A percentile compares a stretch with the other conserved stretches of the same genome.
Evolutionary conservation across 148 eudicot genomes (phyloP).

Genomic region (Linanthus parryae): DNA sequence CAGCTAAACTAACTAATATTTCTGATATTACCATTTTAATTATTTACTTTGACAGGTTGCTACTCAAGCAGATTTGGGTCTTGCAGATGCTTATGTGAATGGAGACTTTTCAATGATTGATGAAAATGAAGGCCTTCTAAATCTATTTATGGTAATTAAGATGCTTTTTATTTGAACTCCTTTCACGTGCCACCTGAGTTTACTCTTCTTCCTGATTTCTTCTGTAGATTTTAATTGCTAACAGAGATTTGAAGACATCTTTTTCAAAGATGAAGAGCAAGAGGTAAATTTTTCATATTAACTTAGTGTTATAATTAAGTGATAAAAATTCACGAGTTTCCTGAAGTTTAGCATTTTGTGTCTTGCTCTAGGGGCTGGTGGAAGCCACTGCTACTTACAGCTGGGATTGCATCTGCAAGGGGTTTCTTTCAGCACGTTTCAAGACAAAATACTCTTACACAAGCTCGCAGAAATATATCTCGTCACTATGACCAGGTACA

Average conservation of each 20-base stretch:
- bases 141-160: slow-evolving; percentile 66
- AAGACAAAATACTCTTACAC: slow-evolving; percentile 64
- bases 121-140: slow-evolving; percentile 66
- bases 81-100: slow-evolving; percentile 92
- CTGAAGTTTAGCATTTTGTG: too few species aligned
- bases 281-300: slow-evolving; percentile 30
- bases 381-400: slow-evolving; percentile 78
- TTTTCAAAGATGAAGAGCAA: slow-evolving; percentile 23
- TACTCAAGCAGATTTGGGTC: slow-evolving; percentile 84
- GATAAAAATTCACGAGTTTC: neutral
- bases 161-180: neutral
- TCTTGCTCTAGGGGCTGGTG: slow-evolving; percentile 82
- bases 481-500: slow-evolving; percentile 89
- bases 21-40: slow-evolving; percentile 3
- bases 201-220: slow-evolving; percentile 12
- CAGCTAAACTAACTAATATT: too few species aligned
- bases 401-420: slow-evolving; percentile 76
- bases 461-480: slow-evolving; percentile 89
- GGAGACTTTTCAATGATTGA: slow-evolving; percentile 86
- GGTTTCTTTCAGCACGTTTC: slow-evolving; percentile 67
- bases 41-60: slow-evolving; percentile 49
- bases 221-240: slow-evolving; percentile 53
- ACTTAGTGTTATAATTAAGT: neutral
- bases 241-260: slow-evolving; percentile 57
- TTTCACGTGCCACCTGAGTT: neutral